phyloP scores from a whole-genome alignment of 257 asterid species.

The Penstemon davidsonii region DNA sequence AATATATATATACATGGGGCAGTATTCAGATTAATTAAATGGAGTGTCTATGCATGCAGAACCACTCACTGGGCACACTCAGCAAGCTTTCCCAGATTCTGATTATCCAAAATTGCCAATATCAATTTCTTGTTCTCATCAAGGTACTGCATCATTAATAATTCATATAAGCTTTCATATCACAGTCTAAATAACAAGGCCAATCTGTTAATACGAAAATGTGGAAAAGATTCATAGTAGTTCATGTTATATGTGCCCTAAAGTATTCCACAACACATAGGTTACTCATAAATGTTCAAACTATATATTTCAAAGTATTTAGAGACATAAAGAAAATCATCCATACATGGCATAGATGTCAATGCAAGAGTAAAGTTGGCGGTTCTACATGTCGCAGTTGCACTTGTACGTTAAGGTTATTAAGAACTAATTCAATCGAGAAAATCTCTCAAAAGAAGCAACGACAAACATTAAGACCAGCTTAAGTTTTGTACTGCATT shows the following conservation, averaged over 20 bases:
- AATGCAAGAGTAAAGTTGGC: too few relatives aligned
- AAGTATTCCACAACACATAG: too few relatives aligned
- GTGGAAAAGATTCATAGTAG: not conserved
- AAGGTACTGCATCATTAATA: constrained; percentile 64
- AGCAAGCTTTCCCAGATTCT: constrained; percentile 91
- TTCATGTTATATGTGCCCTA: not conserved
- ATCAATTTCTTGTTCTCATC: constrained; percentile 95
- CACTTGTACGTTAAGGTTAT: not conserved
- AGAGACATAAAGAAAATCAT: not conserved
- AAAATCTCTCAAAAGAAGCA: too few relatives aligned
- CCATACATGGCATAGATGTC: not conserved
- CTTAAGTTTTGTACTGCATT: not conserved
- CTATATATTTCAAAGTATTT: too few relatives aligned
- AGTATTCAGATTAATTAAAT: not conserved
- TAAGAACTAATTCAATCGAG: too few relatives aligned
- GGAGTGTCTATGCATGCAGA: not conserved
- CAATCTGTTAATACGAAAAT: constrained; percentile 2
- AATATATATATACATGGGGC: not conserved
- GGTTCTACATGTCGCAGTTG: not conserved
- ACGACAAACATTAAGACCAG: too few relatives aligned
- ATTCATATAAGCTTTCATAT: not conserved
- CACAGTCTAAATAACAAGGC: constrained; percentile 1
- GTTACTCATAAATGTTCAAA: not conserved
- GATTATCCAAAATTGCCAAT: constrained; percentile 91
- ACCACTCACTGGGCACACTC: constrained; percentile 89